Conservation (phyloP, 164 flowering plant genomes). For the Nymphaea thermarum region DNA sequence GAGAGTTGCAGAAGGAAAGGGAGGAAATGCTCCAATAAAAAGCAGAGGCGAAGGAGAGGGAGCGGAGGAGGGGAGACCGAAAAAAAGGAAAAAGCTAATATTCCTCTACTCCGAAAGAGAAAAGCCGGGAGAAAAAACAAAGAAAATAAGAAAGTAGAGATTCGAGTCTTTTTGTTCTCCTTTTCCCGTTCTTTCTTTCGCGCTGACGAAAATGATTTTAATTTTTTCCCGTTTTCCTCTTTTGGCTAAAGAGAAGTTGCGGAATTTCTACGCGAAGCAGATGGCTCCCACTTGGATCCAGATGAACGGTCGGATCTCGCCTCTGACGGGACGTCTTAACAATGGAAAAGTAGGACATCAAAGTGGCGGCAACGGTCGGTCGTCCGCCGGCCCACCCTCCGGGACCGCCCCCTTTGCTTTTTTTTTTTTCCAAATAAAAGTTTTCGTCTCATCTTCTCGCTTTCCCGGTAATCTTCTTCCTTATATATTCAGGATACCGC, state of each 20-base stretch:
- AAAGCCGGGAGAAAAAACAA: not conserved
- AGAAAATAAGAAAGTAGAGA: not conserved
- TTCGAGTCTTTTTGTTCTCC: not conserved
- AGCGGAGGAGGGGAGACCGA: constrained; percentile 1
- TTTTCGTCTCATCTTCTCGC: too few species aligned
- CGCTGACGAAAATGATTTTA: not conserved
- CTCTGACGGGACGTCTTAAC: not conserved
- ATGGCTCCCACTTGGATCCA: not conserved
- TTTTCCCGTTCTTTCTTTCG: not conserved
- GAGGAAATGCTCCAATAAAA: not conserved
- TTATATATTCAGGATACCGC: too few species aligned
- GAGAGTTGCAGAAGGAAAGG: not conserved
- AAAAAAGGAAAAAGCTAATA: not conserved
- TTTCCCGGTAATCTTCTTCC: too few species aligned
- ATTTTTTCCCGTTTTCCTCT: not conserved
- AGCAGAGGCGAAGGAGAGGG: not conserved
- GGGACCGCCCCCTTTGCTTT: too few species aligned
- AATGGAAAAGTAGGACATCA: not conserved
- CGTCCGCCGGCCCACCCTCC: not conserved
- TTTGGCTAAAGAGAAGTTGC: not conserved
- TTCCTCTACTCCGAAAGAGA: not conserved
- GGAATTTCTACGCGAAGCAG: not conserved
- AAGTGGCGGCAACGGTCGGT: not conserved
- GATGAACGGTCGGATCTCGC: not conserved
- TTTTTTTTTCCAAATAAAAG: too few species aligned